Evolutionary conservation across 78 protist genomes (phyloP), one percentile per base, ranked within the genome.

Genomic region (Neovahlkampfia damariscottae): DNA sequence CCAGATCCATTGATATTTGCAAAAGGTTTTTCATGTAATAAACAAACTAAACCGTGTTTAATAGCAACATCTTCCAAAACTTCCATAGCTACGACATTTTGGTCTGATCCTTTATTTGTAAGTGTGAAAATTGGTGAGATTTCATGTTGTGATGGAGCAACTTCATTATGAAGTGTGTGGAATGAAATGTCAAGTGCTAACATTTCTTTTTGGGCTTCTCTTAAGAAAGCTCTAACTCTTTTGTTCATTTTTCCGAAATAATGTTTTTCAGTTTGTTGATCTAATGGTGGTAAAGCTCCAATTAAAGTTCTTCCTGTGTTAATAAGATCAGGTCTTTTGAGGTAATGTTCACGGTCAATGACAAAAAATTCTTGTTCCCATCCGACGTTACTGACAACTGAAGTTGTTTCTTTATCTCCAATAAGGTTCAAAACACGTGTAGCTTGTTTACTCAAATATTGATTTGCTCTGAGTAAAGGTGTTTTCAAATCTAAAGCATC

Each of bases 131-230:
- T 74, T 59, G 97, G 95, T 3, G 95, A 94, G 32, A 87, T 72
- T 74, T 93, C 97, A 85, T 89, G 84, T 87, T 93, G 97, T 68
- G 85, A 84, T 62, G 97, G 97, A 7, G 97, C 97, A 4, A 91
- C 97, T 73, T 93, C 97, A 74, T 89, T 79, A 84, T 93, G 97
- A 41, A 90, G 76, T 2, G 93, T 89, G 75, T 70, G 77, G 40
- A 77, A 73, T 41, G 97, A 92, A 76, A 90, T 82, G 62, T 95
- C 97, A 34, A 91, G 77, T 68, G 58, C 40, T 91, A 88, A 89
- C 86, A 82, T 66, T 73, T 78, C 75, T 71, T 79, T 72, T 76
- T 90, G 86, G 29, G 82, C 84, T 30, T 88, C 94, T 39, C 72
- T 80, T 29, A 75, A 4, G 40, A 5, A 6, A 38, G 77, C 68